Evolutionary conservation across 208 protist species (phyloP).

Genomic region (Trypanosoma conorhini): DNA sequence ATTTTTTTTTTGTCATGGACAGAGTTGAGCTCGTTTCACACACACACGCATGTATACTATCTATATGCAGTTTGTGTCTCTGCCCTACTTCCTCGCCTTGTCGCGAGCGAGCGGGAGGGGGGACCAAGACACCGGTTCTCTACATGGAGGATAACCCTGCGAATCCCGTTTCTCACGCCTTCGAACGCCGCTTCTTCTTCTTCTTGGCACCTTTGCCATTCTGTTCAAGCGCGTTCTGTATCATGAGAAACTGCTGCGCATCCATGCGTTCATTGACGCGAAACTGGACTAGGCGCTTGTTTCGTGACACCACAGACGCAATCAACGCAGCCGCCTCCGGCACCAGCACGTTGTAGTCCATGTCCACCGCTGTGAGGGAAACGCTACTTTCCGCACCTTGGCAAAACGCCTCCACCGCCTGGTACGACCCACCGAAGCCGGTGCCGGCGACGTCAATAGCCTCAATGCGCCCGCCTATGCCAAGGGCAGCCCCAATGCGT

Average conservation of each 20-base stretch:
- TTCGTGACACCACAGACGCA: constrained; percentile 53
- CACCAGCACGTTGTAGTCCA: constrained; percentile 76
- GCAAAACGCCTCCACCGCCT: constrained; percentile 73
- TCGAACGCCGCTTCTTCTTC: constrained; percentile 33
- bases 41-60: too few relatives aligned
- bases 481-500: constrained; percentile 54
- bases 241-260: constrained; percentile 56
- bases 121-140: neutral
- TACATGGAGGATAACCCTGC: neutral
- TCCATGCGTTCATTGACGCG: constrained; percentile 68
- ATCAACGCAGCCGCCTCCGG: constrained; percentile 49
- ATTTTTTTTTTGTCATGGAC: neutral
- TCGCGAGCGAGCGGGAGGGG: too few relatives aligned
- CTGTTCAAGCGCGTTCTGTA: constrained; percentile 47
- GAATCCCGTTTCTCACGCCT: constrained; percentile 7
- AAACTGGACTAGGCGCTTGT: constrained; percentile 47
- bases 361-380: constrained; percentile 56
- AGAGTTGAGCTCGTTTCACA: too few relatives aligned
- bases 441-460: constrained; percentile 83
- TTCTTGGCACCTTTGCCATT: constrained; percentile 43
- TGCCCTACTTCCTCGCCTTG: neutral
- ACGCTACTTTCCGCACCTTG: constrained; percentile 66
- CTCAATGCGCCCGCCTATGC: constrained; percentile 54
- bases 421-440: constrained; percentile 50
- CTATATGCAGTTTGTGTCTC: neutral